These are phyloP conservation scores for Fagopyrum homotropicum DNA, from an alignment of 148 eudicot genomes.

Conservation along the genomic window DNA sequence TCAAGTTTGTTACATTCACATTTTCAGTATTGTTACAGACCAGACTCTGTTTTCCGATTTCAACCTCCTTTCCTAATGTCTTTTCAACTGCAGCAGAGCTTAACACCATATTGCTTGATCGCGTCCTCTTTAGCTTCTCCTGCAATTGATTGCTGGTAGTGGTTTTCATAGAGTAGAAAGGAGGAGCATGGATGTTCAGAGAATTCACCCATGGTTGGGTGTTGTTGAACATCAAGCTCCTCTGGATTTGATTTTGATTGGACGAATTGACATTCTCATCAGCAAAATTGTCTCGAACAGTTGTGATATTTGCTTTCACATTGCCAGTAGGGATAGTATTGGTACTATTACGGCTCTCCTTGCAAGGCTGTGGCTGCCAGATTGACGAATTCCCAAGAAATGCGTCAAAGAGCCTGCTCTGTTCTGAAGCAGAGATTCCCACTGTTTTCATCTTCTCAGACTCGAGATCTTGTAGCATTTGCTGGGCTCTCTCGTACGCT, in stretches of 20 bases:
- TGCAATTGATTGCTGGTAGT: conserved; percentile 16
- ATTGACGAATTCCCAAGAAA: conserved; percentile 78
- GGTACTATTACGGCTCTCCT: conserved; percentile 25
- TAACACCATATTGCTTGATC: conserved; percentile 40
- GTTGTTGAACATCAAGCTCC: not conserved
- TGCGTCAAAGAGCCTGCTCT: conserved; percentile 65
- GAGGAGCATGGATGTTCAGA: conserved; percentile 62
- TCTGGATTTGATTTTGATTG: not conserved
- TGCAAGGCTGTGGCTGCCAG: conserved; percentile 99
- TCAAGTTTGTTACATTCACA: conserved; percentile 3
- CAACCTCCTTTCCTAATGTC: conserved; percentile 2
- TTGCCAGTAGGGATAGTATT: not conserved
- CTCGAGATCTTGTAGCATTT: conserved; percentile 80
- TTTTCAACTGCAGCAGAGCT: conserved; percentile 1
- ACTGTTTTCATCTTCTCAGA: conserved; percentile 74
- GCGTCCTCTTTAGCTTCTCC: conserved; percentile 79
- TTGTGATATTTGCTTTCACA: not conserved
- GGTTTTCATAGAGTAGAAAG: conserved; percentile 47
- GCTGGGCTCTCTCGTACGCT: conserved; percentile 95
- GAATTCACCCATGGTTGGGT: conserved; percentile 19
- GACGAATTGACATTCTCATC: conserved; percentile 46
- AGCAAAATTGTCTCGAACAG: conserved; percentile 36
- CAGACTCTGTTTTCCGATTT: conserved; percentile 8
- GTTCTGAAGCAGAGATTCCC: conserved; percentile 56
- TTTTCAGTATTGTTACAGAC: conserved; percentile 11